Conservation (phyloP, 768 basidiomycete genomes). For the Boletus insuetus region DNA sequence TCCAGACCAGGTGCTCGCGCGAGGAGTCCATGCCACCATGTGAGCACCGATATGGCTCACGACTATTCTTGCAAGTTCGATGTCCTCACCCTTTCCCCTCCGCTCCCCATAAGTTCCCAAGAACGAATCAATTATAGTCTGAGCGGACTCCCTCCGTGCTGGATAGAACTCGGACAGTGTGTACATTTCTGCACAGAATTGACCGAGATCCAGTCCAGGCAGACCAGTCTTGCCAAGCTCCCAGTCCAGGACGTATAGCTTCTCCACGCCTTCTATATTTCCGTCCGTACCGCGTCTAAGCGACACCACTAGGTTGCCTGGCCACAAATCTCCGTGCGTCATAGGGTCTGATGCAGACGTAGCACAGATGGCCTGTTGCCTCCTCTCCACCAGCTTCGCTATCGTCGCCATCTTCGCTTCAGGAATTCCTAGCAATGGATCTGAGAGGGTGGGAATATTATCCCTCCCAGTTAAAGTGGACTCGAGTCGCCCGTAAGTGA, state of each 20-base stretch:
- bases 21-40: slow-evolving; percentile 48
- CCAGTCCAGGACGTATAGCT: slow-evolving; percentile 60
- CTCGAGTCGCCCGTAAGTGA: slow-evolving; percentile 46
- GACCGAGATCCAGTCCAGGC: slow-evolving; percentile 57
- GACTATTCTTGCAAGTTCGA: slow-evolving; percentile 34
- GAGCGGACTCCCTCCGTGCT: slow-evolving; percentile 35
- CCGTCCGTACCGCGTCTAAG: slow-evolving; percentile 31
- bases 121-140: slow-evolving; percentile 42
- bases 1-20: slow-evolving; percentile 45
- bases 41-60: slow-evolving; percentile 55
- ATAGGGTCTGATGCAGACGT: slow-evolving; percentile 28
- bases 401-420: slow-evolving; percentile 36
- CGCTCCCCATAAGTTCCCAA: slow-evolving; percentile 42
- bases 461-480: slow-evolving; percentile 35
- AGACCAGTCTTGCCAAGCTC: slow-evolving; percentile 59
- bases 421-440: slow-evolving; percentile 42
- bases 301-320: slow-evolving; percentile 60
- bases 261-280: slow-evolving; percentile 30
- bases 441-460: slow-evolving; percentile 34
- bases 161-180: slow-evolving; percentile 48
- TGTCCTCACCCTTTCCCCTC: slow-evolving; percentile 15
- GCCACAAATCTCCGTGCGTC: slow-evolving; percentile 66
- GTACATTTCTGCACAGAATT: slow-evolving; percentile 61
- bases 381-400: slow-evolving; percentile 31
- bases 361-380: slow-evolving; percentile 30